Base-by-base conservation (phyloP, 805 yeast genomes). In the Kodamaea restingae region DNA sequence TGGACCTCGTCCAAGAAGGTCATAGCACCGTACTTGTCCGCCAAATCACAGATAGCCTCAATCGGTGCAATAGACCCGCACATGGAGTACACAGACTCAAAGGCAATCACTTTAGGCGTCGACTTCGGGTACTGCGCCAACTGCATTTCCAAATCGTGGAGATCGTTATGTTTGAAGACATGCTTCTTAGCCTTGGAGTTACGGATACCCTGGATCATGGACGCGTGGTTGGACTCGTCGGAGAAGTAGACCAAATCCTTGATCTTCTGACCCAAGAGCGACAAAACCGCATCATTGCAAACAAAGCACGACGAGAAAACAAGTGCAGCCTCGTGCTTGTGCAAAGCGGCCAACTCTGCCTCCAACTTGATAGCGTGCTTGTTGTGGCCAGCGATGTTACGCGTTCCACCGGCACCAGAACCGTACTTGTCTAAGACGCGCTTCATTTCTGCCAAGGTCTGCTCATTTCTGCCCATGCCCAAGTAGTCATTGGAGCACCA, bases 401-500 rank as follows among this genome's bases (percentile, higher is more conserved):
- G 78, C 35, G 99, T 93, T 51, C 99, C 99, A 57, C 99, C 99
- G 7, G 99, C 96, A 53, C 99, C 99, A 4, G 96, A 84, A 54
- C 99, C 99, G 60, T 93, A 93, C 67, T 77, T 80, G 52, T 84
- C 84, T 61, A 93, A 73, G 12, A 95, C 81, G 35, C 70, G 60
- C 51, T 83, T 82, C 91, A 91, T 93, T 40, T 79, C 80, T 12
- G 76, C 66, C 43, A 88, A 67, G 32, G 91, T 91, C 46, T 73
- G 68, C 46, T 74, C 75, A 60, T 91, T 85, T 55, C 78, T 80
- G 38, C 96, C 91, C 93, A 93, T 86, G 9, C 98, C 97, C 45
- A 93, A 73, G 61, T 93, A 93, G 64, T 93, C 99, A 62, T 93
- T 93, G 30, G 98, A 90, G 58, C 99, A 93, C 99, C 99, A 93